Evolutionary conservation across 129 eudicot species (phyloP).

Genomic region (Cynara cardunculus): DNA sequence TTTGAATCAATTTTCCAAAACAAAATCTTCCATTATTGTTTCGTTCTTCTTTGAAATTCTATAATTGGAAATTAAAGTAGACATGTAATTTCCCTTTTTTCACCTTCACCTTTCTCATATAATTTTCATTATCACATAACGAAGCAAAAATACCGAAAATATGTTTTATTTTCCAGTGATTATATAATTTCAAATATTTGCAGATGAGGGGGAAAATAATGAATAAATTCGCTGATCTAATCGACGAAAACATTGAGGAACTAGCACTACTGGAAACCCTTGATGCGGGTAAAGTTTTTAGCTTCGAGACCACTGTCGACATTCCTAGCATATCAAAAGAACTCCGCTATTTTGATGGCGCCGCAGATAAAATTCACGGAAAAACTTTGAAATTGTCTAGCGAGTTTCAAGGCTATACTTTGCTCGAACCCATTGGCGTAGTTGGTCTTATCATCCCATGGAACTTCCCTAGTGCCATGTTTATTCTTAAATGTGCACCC

Average conservation of each 20-base stretch:
- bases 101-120: too few relatives aligned
- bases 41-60: background rate
- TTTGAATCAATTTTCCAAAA: too few relatives aligned
- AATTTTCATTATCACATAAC: background rate
- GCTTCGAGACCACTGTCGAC: conserved; percentile 25
- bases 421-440: conserved; percentile 81
- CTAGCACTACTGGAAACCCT: conserved; percentile 63
- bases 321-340: conserved; percentile 48
- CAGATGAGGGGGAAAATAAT: conserved; percentile 74
- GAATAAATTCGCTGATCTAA: conserved; percentile 70
- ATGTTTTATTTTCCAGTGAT: background rate
- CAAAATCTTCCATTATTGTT: background rate
- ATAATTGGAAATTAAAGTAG: background rate
- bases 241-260: conserved; percentile 59
- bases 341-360: conserved; percentile 86
- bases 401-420: conserved; percentile 67
- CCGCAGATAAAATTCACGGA: conserved; percentile 91
- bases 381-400: conserved; percentile 64
- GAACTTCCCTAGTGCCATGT: conserved; percentile 79
- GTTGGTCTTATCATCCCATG: conserved; percentile 87
- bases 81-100: background rate
- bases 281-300: conserved; percentile 69
- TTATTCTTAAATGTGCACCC: conserved; percentile 65
- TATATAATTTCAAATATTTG: background rate
- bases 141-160: background rate